These are phyloP conservation scores for Tricholoma sp. DNA, from an alignment of 768 basidiomycete species.

Conservation along the genomic window DNA sequence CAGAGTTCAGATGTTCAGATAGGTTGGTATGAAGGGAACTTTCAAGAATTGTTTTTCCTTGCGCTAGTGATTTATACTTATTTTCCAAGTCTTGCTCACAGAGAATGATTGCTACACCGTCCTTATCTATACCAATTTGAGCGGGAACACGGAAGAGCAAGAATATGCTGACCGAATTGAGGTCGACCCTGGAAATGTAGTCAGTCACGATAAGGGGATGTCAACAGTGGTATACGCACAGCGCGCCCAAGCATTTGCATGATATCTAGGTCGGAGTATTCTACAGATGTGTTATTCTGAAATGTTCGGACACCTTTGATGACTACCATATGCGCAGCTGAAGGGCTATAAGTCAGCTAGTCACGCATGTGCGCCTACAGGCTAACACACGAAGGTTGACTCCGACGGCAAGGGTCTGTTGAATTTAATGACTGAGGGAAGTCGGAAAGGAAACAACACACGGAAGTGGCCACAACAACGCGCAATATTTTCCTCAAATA, in stretches of 20 bases:
- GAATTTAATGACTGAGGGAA: slow-evolving; percentile 4
- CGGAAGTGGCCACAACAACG: slow-evolving; percentile 80
- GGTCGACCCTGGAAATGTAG: slow-evolving; percentile 64
- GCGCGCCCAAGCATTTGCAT: slow-evolving; percentile 97
- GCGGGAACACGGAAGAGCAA: background rate
- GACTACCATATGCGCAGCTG: slow-evolving; percentile 90
- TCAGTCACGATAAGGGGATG: background rate
- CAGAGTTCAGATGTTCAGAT: slow-evolving; percentile 89
- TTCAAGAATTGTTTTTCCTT: slow-evolving; percentile 77
- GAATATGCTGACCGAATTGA: slow-evolving; percentile 63
- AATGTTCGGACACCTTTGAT: slow-evolving; percentile 88
- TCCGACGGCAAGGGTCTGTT: slow-evolving; percentile 89
- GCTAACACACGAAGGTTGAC: slow-evolving; percentile 73
- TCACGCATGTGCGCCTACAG: slow-evolving; percentile 1
- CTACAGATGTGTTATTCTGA: slow-evolving; percentile 60
- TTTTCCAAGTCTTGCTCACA: slow-evolving; percentile 68
- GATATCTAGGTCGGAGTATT: slow-evolving; percentile 90
- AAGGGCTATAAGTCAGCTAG: background rate
- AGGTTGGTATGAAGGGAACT: slow-evolving; percentile 81
- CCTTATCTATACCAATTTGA: slow-evolving; percentile 49
- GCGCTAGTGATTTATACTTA: slow-evolving; percentile 66
- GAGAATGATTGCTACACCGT: slow-evolving; percentile 79
- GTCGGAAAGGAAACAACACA: slow-evolving; percentile 28
- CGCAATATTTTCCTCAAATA: slow-evolving; percentile 61
- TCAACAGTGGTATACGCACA: slow-evolving; percentile 39